phyloP scores from a whole-genome alignment of 2,329 filamentous ascomycete genomes.

The Talaromyces sp. region DNA sequence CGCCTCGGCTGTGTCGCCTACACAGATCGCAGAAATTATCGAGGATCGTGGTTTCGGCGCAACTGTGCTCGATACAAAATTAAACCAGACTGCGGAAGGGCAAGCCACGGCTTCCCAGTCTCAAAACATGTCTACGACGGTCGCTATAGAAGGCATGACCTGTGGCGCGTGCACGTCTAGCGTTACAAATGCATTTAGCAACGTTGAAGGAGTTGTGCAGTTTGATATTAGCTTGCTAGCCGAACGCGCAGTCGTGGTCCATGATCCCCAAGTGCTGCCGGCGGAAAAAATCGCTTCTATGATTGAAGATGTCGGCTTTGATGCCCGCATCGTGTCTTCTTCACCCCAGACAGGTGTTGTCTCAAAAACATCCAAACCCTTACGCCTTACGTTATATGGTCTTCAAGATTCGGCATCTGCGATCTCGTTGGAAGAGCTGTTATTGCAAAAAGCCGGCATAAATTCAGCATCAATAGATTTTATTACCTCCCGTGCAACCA shows the following conservation, averaged over 20 bases:
- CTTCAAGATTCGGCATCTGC: slow-evolving; percentile 67
- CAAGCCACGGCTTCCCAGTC: slow-evolving; percentile 26
- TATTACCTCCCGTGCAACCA: slow-evolving; percentile 65
- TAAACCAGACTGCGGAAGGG: slow-evolving; percentile 26
- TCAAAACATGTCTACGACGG: slow-evolving; percentile 63
- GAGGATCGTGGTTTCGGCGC: slow-evolving; percentile 74
- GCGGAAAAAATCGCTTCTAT: slow-evolving; percentile 71
- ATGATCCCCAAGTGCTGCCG: slow-evolving; percentile 67
- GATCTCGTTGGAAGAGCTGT: slow-evolving; percentile 61
- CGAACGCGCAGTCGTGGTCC: slow-evolving; percentile 82
- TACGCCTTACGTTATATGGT: slow-evolving; percentile 82
- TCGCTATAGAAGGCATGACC: slow-evolving; percentile 94
- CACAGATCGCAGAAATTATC: slow-evolving; percentile 54
- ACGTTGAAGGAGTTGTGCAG: slow-evolving; percentile 70
- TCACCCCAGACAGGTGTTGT: slow-evolving; percentile 55
- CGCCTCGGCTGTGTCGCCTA: slow-evolving; percentile 47
- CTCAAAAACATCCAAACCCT: slow-evolving; percentile 53
- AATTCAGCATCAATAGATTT: slow-evolving; percentile 68
- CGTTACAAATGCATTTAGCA: slow-evolving; percentile 75
- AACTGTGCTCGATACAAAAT: slow-evolving; percentile 63
- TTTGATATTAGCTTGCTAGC: slow-evolving; percentile 95
- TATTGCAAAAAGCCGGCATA: slow-evolving; percentile 65
- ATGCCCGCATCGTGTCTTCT: slow-evolving; percentile 75
- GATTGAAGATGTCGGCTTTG: slow-evolving; percentile 88
- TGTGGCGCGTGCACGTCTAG: slow-evolving; percentile 94